Conservation (phyloP, 2,329 filamentous ascomycete species). For the Alternaria consortialis region DNA sequence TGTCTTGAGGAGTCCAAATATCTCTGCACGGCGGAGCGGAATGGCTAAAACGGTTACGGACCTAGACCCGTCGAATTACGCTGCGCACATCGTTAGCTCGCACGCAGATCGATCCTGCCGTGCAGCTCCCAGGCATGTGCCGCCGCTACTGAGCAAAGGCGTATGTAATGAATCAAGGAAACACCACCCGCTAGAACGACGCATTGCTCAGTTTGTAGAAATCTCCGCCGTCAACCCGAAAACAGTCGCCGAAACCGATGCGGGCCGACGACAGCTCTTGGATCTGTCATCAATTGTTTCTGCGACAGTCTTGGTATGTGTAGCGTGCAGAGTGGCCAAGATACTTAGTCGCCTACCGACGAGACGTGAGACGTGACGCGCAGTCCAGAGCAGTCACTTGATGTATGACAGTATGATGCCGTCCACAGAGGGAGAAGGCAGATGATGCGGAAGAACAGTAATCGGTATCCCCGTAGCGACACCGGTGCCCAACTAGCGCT, state of each 20-base stretch:
- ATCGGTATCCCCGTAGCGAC: background rate
- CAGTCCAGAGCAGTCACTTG: background rate
- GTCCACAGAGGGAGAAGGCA: background rate
- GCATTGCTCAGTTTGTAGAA: background rate
- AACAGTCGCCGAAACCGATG: background rate
- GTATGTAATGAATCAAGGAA: background rate
- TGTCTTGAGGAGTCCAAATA: background rate
- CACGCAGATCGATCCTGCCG: background rate
- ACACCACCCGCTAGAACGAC: background rate
- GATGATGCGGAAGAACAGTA: background rate
- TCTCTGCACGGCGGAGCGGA: background rate
- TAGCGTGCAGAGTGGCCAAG: background rate
- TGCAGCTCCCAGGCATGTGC: background rate
- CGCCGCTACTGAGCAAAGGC: background rate
- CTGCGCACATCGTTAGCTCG: background rate
- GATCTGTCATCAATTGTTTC: background rate
- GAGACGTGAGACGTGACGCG: background rate
- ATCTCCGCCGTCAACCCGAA: background rate
- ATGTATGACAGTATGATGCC: background rate
- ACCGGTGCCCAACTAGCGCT: background rate
- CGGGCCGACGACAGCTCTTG: background rate
- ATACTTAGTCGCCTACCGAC: background rate
- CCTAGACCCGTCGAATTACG: conserved; percentile 1
- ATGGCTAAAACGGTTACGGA: background rate
- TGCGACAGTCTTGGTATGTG: background rate